Evolutionary conservation across 1,284 basidiomycete genomes (phyloP).

Genomic region (Bondarzewia mesenterica): DNA sequence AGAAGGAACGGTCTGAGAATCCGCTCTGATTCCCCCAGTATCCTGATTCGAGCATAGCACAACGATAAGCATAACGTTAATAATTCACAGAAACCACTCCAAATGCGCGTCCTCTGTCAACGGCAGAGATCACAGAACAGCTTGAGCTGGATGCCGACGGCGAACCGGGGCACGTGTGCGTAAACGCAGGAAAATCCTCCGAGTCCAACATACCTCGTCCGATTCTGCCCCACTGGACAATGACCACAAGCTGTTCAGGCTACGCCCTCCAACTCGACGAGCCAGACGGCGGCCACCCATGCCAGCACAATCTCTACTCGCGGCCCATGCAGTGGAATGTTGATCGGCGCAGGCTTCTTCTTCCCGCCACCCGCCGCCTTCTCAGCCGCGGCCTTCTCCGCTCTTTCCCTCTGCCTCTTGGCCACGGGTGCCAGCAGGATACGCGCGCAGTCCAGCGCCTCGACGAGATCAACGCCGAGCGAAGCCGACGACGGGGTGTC

Average conservation of each 20-base stretch:
- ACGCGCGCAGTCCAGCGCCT: conserved; percentile 53
- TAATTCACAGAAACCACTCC: background rate
- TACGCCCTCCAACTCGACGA: conserved; percentile 55
- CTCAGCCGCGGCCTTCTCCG: conserved; percentile 40
- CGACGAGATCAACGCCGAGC: conserved; percentile 29
- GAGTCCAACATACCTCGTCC: background rate
- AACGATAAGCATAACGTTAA: background rate
- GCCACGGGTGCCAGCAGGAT: conserved; percentile 62
- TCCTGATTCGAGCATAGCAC: background rate
- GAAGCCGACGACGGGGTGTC: conserved; percentile 13
- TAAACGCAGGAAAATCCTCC: too few relatives aligned
- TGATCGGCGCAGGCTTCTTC: conserved; percentile 58
- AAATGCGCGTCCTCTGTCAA: too few relatives aligned
- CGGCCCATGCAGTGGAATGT: conserved; percentile 75
- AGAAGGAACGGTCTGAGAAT: too few relatives aligned
- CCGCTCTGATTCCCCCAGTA: background rate
- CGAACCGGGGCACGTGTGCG: too few relatives aligned
- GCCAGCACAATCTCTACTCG: conserved; percentile 75
- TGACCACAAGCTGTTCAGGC: conserved; percentile 19
- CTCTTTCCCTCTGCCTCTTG: conserved; percentile 46
- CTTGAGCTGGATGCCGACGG: too few relatives aligned
- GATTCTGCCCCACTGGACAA: background rate
- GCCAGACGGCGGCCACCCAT: conserved; percentile 71
- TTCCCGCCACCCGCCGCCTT: conserved; percentile 29
- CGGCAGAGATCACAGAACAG: too few relatives aligned